These are phyloP conservation scores for Chaetomiaceae sp. DNA, from an alignment of 2,329 filamentous ascomycete genomes.

Conservation along the genomic window DNA sequence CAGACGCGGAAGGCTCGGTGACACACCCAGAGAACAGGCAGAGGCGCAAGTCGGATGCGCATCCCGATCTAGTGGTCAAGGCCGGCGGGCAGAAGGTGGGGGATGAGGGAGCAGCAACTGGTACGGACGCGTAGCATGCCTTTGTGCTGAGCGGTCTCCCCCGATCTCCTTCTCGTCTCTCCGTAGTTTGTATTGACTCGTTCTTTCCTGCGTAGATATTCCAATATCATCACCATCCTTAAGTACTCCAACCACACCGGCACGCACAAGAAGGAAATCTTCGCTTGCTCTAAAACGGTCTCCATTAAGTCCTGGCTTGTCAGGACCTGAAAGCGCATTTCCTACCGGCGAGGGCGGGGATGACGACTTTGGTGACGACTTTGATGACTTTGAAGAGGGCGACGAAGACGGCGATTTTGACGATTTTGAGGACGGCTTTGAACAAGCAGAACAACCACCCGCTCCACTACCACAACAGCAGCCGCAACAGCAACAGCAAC, in stretches of 20 bases:
- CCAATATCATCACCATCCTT: constrained; percentile 36
- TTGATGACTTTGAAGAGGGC: constrained; percentile 60
- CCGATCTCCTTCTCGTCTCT: constrained; percentile 16
- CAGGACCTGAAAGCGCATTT: constrained; percentile 17
- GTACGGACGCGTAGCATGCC: constrained; percentile 36
- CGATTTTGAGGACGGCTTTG: constrained; percentile 70
- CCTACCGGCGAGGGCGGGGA: constrained; percentile 30
- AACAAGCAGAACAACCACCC: constrained; percentile 45
- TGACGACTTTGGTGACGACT: constrained; percentile 53
- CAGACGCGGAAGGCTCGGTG: constrained; percentile 41
- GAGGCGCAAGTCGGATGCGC: constrained; percentile 47
- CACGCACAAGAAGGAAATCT: constrained; percentile 32
- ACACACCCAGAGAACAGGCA: constrained; percentile 42
- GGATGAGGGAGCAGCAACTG: constrained; percentile 32
- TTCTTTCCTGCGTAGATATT: constrained; percentile 34
- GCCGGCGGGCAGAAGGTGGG: constrained; percentile 37
- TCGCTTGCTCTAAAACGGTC: constrained; percentile 25
- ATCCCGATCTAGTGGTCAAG: constrained; percentile 49
- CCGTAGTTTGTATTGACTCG: constrained; percentile 32
- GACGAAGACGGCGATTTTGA: constrained; percentile 55
- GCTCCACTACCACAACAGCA: neutral
- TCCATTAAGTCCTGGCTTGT: constrained; percentile 23
- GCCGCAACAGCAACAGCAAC: neutral
- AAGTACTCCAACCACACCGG: constrained; percentile 28
- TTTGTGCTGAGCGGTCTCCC: constrained; percentile 19